Evolutionary conservation across 345 rosid species (phyloP).

Genomic region (Corchorus olitorius): DNA sequence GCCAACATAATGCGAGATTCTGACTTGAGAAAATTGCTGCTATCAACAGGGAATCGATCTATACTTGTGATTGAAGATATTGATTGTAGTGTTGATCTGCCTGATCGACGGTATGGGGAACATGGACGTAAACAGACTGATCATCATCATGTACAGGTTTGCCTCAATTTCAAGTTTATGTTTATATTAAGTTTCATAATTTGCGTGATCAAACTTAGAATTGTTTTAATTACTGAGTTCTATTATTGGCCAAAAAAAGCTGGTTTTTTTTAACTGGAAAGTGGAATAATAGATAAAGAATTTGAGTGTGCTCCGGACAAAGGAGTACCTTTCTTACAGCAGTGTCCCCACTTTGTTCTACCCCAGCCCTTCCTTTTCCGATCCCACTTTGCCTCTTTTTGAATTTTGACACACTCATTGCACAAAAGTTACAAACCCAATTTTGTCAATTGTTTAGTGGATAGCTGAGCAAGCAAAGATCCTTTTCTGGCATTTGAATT

Average conservation of each 20-base stretch:
- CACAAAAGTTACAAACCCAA: background rate
- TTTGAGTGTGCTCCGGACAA: background rate
- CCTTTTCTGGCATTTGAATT: background rate
- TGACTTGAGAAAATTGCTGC: slow-evolving; percentile 51
- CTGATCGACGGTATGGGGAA: slow-evolving; percentile 38
- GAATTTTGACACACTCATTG: background rate
- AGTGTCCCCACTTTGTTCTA: background rate
- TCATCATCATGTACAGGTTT: slow-evolving; percentile 31
- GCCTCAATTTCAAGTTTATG: background rate
- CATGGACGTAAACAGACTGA: slow-evolving; percentile 29
- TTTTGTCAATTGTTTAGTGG: background rate
- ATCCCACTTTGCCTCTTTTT: background rate
- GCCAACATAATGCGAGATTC: slow-evolving; percentile 46
- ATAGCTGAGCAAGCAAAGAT: background rate
- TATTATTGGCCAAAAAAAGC: background rate
- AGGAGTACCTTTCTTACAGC: background rate
- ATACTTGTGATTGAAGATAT: slow-evolving; percentile 75
- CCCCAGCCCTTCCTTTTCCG: background rate
- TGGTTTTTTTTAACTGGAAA: background rate
- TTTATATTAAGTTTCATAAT: background rate
- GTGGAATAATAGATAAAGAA: background rate
- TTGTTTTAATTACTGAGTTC: background rate
- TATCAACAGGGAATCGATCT: slow-evolving; percentile 48
- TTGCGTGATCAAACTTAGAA: background rate
- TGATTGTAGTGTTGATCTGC: slow-evolving; percentile 53